Conservation (phyloP, 495 filamentous ascomycete species). For the Cercophora sp. region DNA sequence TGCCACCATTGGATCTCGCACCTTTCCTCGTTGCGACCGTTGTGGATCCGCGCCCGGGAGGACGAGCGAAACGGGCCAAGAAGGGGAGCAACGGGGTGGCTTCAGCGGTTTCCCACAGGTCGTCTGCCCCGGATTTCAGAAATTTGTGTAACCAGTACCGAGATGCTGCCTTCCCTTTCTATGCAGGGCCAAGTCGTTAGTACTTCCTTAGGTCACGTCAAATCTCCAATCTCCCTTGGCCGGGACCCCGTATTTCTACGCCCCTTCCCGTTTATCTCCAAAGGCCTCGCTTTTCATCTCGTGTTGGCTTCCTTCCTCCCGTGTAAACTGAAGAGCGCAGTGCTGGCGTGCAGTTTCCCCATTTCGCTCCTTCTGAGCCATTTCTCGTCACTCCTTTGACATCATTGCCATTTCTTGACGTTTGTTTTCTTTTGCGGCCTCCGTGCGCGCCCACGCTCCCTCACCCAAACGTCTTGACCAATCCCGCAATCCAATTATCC, state of each 20-base stretch:
- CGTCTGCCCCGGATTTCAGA: neutral
- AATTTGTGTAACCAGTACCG: neutral
- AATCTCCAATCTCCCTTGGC: neutral
- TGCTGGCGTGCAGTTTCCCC: neutral
- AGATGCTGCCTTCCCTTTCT: slow-evolving; percentile 3
- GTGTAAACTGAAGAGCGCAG: slow-evolving; percentile 6
- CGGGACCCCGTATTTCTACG: neutral
- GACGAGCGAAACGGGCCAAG: too few species aligned
- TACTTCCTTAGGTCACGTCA: too few species aligned
- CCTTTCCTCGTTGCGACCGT: too few species aligned
- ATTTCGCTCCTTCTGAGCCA: neutral
- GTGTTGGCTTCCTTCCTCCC: slow-evolving; percentile 6
- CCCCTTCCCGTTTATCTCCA: neutral
- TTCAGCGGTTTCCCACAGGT: too few species aligned
- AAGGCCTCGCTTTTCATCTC: neutral
- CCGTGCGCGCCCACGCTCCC: neutral
- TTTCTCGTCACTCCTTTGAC: slow-evolving; percentile 27
- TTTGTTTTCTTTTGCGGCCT: neutral
- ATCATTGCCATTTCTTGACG: slow-evolving; percentile 2
- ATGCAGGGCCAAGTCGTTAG: neutral
- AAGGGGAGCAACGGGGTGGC: too few species aligned
- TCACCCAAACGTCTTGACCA: neutral
- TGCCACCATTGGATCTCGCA: too few species aligned
- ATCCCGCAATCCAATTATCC: neutral
- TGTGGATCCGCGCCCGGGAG: too few species aligned